Base-by-base conservation (phyloP, 1,284 basidiomycete species). In the Ganoderma multipileum region DNA sequence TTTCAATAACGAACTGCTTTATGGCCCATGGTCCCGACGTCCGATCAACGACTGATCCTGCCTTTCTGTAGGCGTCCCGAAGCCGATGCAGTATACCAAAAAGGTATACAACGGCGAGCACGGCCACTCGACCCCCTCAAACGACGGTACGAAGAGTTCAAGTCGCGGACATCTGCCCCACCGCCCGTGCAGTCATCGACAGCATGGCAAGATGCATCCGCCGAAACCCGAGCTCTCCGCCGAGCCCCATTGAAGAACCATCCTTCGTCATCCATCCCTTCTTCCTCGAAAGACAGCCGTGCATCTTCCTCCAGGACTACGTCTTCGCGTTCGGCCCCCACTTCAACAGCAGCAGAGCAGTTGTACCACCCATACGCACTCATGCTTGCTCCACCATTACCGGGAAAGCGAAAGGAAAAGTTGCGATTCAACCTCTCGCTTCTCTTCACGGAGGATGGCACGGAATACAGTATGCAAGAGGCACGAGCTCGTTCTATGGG, bases 121-220 rank as follows among this genome's bases (percentile, higher is more conserved):
- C 87, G 93, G 18, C 96, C 96, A 1, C 76, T 94, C 20, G 95
- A 96, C 74, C 87, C 95, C 28, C 86, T 99, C 66, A 96, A 96
- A 82, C 89, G 87, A 63, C 86, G 91, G 63, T 95, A 96, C 78
- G 84, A 89, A 38, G 93, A 96, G 52, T 99, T 97, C 79, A 91
- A 94, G 52, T 68, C 72, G 9, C 80, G 84, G 50, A 72, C 79
- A 3, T 80, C 77, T 57, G 58, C 78, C 59, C 59, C 73, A 44
- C 80, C 69, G 67, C 77, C 75, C 47, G 71, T 61, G n/a, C 74
- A 66, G 68, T 66, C 64, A n/a, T 23, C 72, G 65, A 50, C 73
- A n/a, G 55, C 74, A 54, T 76, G 79, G 80, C 66, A 76, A 39
- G 66, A 69, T 33, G 76, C 77, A 16, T 61, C 79, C 0, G 52